Evolutionary conservation across 352 stramenopile genomes (phyloP).

Genomic region (Globisporangium nagaii): DNA sequence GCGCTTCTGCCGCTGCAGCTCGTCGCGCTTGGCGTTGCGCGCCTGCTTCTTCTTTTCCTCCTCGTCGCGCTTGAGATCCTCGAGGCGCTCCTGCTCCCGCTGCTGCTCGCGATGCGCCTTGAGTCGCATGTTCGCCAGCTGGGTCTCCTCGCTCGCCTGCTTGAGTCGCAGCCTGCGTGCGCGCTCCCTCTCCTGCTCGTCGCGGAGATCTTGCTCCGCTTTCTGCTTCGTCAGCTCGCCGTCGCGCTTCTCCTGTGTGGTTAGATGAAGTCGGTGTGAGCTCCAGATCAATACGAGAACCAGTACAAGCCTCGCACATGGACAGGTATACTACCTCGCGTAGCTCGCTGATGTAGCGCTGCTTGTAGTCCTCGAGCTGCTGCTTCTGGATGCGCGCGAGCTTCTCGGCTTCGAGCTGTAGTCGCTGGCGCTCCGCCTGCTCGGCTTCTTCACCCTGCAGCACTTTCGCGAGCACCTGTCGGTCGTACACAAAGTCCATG

Average conservation of each 20-base stretch:
- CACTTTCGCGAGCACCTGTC: constrained; percentile 44
- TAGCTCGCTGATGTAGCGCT: constrained; percentile 70
- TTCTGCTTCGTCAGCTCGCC: constrained; percentile 61
- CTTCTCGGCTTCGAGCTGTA: constrained; percentile 38
- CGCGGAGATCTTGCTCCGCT: constrained; percentile 44
- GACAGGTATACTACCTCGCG: constrained; percentile 31
- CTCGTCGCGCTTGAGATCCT: constrained; percentile 69
- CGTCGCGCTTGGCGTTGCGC: constrained; percentile 55
- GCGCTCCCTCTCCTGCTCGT: constrained; percentile 50
- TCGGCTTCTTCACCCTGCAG: constrained; percentile 51
- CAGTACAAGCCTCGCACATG: neutral
- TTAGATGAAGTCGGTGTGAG: too few species aligned
- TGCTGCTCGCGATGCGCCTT: constrained; percentile 51
- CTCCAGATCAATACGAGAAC: too few species aligned
- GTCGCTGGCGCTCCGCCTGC: constrained; percentile 28
- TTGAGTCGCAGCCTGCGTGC: constrained; percentile 33
- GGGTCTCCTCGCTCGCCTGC: constrained; percentile 54
- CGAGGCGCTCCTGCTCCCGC: constrained; percentile 48
- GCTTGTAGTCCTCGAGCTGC: constrained; percentile 83
- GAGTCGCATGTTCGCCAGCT: constrained; percentile 60
- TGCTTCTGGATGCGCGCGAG: constrained; percentile 61
- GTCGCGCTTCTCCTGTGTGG: constrained; percentile 53
- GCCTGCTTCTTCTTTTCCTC: constrained; percentile 66
- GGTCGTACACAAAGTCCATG: constrained; percentile 35
- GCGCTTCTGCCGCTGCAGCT: constrained; percentile 54